phyloP scores from a whole-genome alignment of 1,284 basidiomycete species.

The Chondrostereum purpureum region DNA sequence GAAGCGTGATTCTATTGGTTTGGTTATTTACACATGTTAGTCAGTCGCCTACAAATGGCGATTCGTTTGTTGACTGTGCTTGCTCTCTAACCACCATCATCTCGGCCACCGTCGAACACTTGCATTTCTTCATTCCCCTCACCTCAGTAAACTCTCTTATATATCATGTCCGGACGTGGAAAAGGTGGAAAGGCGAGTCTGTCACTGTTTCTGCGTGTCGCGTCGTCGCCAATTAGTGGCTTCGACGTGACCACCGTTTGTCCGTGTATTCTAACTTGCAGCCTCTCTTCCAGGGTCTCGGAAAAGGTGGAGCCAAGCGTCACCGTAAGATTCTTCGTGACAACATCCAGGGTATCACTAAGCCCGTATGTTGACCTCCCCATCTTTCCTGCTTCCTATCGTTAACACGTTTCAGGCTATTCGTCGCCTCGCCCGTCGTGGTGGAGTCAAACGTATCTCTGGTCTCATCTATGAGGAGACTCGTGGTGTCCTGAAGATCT shows the following conservation, averaged over 20 bases:
- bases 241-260: too few relatives aligned
- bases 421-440: slow-evolving; percentile 91
- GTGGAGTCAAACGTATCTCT: slow-evolving; percentile 93
- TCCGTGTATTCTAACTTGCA: too few relatives aligned
- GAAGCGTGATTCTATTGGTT: neutral
- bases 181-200: slow-evolving; percentile 53
- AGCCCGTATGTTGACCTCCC: slow-evolving; percentile 1
- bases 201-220: neutral
- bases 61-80: neutral
- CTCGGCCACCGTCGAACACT: neutral
- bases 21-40: slow-evolving; percentile 3
- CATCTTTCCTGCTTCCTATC: slow-evolving; percentile 14
- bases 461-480: slow-evolving; percentile 40
- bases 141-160: slow-evolving; percentile 7
- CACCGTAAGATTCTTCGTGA: slow-evolving; percentile 85
- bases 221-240: neutral
- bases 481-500: slow-evolving; percentile 88
- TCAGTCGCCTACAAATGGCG: neutral
- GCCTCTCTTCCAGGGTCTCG: slow-evolving; percentile 50
- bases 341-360: slow-evolving; percentile 73
- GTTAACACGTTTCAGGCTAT: slow-evolving; percentile 90
- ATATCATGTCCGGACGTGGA: slow-evolving; percentile 69
- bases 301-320: slow-evolving; percentile 87
- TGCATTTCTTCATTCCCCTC: neutral
- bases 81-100: neutral